Percentiles rank a stretch among this genome's conserved stretches.
phyloP scores from a whole-genome alignment of 805 yeast species.

The Osmozyma mogii region DNA sequence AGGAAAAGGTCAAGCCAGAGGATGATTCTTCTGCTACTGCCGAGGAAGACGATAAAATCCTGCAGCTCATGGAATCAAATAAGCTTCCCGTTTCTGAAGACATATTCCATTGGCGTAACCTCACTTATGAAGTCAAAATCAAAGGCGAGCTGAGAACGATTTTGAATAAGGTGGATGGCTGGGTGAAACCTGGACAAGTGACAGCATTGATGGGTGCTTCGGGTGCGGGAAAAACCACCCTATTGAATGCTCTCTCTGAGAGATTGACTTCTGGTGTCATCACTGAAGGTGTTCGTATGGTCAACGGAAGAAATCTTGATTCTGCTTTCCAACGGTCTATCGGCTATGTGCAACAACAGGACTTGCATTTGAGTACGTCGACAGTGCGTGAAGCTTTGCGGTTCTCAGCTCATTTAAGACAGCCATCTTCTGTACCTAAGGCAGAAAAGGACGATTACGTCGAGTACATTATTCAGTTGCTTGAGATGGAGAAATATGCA shows the following conservation, averaged over 20 bases:
- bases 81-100: neutral
- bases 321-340: constrained; percentile 24
- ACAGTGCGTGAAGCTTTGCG: constrained; percentile 24
- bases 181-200: constrained; percentile 47
- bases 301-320: constrained; percentile 18
- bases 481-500: constrained; percentile 20
- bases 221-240: constrained; percentile 42
- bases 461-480: constrained; percentile 18
- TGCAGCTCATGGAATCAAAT: neutral
- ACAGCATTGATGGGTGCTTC: constrained; percentile 63
- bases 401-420: constrained; percentile 21
- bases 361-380: constrained; percentile 23
- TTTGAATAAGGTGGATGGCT: constrained; percentile 1
- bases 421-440: constrained; percentile 14
- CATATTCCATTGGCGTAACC: constrained; percentile 72
- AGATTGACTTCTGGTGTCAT: constrained; percentile 16
- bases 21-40: neutral
- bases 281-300: constrained; percentile 31
- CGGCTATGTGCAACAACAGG: constrained; percentile 29
- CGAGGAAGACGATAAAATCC: constrained; percentile 20
- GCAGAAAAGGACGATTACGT: constrained; percentile 19
- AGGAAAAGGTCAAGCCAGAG: neutral
- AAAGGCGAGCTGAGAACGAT: constrained; percentile 1
- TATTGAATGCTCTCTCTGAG: constrained; percentile 31
- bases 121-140: constrained; percentile 61